Evolutionary conservation across 2,329 filamentous ascomycete genomes (phyloP).

Genomic region (Cercospora nicotianae): DNA sequence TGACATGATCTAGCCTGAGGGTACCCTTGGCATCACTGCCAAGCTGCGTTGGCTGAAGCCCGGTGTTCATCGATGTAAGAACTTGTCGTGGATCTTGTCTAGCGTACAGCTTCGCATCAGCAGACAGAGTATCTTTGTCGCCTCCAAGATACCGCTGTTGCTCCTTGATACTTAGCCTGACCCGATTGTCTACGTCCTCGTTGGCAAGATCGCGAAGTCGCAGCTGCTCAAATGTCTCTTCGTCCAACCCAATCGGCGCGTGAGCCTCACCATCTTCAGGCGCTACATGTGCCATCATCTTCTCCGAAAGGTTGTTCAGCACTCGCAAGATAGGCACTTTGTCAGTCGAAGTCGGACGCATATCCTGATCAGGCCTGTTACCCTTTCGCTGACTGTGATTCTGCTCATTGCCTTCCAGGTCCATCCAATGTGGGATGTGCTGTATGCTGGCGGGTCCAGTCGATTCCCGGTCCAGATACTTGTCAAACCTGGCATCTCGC

Average conservation of each 20-base stretch:
- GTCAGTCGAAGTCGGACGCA: conserved; percentile 71
- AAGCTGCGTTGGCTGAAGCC: conserved; percentile 54
- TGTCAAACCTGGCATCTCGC: conserved; percentile 77
- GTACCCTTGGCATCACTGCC: conserved; percentile 35
- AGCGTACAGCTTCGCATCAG: conserved; percentile 59
- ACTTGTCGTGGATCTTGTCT: conserved; percentile 70
- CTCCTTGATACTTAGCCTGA: conserved; percentile 84
- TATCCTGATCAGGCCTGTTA: conserved; percentile 85
- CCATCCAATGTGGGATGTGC: conserved; percentile 82
- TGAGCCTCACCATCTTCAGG: conserved; percentile 71
- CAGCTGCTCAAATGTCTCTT: conserved; percentile 72
- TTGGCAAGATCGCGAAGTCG: conserved; percentile 77
- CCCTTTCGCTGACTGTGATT: conserved; percentile 85
- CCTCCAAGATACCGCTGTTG: conserved; percentile 77
- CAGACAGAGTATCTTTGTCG: conserved; percentile 46
- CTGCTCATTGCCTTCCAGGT: conserved; percentile 91
- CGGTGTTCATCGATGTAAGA: conserved; percentile 62
- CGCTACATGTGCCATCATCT: conserved; percentile 84
- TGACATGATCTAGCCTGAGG: conserved; percentile 57
- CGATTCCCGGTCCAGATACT: conserved; percentile 72
- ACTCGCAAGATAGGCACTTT: conserved; percentile 88
- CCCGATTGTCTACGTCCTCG: conserved; percentile 70
- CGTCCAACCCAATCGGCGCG: conserved; percentile 66
- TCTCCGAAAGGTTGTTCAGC: conserved; percentile 87
- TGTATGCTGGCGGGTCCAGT: conserved; percentile 52